Evolutionary conservation across 2,329 filamentous ascomycete genomes (phyloP).

Genomic region (Trichoderma koningii): DNA sequence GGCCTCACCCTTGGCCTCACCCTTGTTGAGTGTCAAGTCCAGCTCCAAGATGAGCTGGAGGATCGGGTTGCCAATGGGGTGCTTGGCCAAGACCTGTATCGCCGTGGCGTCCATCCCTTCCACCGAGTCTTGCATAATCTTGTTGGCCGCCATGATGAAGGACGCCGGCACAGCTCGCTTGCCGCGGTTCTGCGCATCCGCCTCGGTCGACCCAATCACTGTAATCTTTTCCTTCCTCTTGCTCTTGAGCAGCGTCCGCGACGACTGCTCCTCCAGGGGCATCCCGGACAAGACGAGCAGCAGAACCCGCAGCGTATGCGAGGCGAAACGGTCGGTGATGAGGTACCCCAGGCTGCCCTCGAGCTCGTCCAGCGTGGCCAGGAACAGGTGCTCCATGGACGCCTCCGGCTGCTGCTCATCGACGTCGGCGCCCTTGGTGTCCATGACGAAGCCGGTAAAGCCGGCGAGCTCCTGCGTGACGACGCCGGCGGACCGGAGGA

Average conservation of each 20-base stretch:
- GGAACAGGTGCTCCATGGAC: slow-evolving; percentile 82
- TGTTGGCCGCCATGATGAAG: slow-evolving; percentile 75
- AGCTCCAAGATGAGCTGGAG: slow-evolving; percentile 88
- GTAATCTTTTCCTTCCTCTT: slow-evolving; percentile 86
- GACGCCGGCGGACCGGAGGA: slow-evolving; percentile 76
- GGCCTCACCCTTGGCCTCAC: slow-evolving; percentile 55
- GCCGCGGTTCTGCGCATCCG: slow-evolving; percentile 48
- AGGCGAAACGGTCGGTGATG: slow-evolving; percentile 85
- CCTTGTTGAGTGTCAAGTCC: slow-evolving; percentile 73
- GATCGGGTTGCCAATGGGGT: slow-evolving; percentile 88
- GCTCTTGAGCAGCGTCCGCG: slow-evolving; percentile 79
- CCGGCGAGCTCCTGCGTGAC: slow-evolving; percentile 70
- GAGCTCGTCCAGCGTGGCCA: slow-evolving; percentile 83
- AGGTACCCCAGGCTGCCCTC: slow-evolving; percentile 80
- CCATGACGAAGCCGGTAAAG: slow-evolving; percentile 44
- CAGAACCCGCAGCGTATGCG: slow-evolving; percentile 84
- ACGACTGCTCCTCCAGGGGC: slow-evolving; percentile 69
- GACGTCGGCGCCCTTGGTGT: slow-evolving; percentile 47
- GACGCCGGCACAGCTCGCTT: slow-evolving; percentile 70
- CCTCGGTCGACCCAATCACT: slow-evolving; percentile 56
- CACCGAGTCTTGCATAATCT: slow-evolving; percentile 78
- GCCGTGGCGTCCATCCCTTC: slow-evolving; percentile 75
- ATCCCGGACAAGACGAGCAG: slow-evolving; percentile 83
- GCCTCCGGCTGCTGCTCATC: slow-evolving; percentile 51
- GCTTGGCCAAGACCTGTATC: slow-evolving; percentile 79